These are phyloP conservation scores for Plasmodium knowlesi DNA, from an alignment of 169 alveolate genomes.

Conservation along the genomic window DNA sequence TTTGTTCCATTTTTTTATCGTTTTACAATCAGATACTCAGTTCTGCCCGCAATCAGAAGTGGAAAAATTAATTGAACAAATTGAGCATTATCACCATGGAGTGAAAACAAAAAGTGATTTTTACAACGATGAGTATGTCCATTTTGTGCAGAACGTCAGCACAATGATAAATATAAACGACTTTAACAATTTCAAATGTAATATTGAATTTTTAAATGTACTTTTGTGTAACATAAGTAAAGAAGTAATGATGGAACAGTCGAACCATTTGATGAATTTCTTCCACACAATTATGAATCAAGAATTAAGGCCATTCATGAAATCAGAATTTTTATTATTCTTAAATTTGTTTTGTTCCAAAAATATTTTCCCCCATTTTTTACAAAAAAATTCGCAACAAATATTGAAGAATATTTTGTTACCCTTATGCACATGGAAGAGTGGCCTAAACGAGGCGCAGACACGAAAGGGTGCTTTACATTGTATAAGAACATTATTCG, in stretches of 20 bases:
- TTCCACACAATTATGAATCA: slow-evolving; percentile 9
- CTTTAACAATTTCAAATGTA: slow-evolving; percentile 45
- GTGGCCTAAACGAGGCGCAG: slow-evolving; percentile 55
- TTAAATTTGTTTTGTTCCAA: slow-evolving; percentile 47
- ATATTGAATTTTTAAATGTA: slow-evolving; percentile 31
- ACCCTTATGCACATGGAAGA: slow-evolving; percentile 62
- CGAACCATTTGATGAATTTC: slow-evolving; percentile 10
- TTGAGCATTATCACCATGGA: slow-evolving; percentile 21
- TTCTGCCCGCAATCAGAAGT: slow-evolving; percentile 22
- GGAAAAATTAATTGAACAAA: slow-evolving; percentile 33
- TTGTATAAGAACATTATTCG: slow-evolving; percentile 42
- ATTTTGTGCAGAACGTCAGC: slow-evolving; percentile 15
- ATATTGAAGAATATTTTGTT: slow-evolving; percentile 37
- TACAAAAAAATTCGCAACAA: slow-evolving; percentile 16
- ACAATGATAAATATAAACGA: slow-evolving; percentile 37
- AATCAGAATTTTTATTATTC: slow-evolving; percentile 60
- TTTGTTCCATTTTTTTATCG: slow-evolving; percentile 48
- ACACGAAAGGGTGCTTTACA: slow-evolving; percentile 50
- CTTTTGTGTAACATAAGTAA: slow-evolving; percentile 44
- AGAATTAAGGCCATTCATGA: slow-evolving; percentile 57
- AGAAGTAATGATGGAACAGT: slow-evolving; percentile 22
- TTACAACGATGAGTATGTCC: slow-evolving; percentile 38
- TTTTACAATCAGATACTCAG: slow-evolving; percentile 25
- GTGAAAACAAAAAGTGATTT: slow-evolving; percentile 13
- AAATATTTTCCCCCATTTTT: slow-evolving; percentile 33